phyloP scores from a whole-genome alignment of 345 rosid species.

The Cardamine resedifolia region DNA sequence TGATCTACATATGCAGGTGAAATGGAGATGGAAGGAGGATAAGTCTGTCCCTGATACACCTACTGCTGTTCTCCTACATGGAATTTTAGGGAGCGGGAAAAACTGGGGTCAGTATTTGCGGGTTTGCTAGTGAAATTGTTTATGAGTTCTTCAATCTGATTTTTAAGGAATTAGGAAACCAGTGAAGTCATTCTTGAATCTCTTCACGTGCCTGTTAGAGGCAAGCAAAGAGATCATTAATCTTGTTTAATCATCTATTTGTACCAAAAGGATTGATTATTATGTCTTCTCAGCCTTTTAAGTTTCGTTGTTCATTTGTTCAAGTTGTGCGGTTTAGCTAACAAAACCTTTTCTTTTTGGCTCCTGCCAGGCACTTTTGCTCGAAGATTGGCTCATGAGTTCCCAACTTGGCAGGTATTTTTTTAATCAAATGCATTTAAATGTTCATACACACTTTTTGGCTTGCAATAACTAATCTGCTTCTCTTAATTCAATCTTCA shows the following conservation, averaged over 20 bases:
- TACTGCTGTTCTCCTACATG: conserved; percentile 91
- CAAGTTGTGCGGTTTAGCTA: conserved; percentile 5
- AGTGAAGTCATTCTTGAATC: no score
- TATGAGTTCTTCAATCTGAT: neutral
- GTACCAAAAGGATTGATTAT: conserved; percentile 10
- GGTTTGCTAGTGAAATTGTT: conserved; percentile 2
- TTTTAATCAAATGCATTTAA: neutral
- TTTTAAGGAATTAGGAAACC: neutral
- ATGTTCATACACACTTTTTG: neutral
- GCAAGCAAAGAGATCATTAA: neutral
- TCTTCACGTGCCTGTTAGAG: neutral
- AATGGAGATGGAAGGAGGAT: conserved; percentile 66
- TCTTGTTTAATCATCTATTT: neutral
- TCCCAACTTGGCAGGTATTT: conserved; percentile 91
- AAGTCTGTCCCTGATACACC: conserved; percentile 83
- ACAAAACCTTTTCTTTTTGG: neutral
- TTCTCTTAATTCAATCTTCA: neutral
- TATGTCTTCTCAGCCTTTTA: neutral
- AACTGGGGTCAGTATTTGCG: conserved; percentile 75
- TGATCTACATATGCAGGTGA: conserved; percentile 54
- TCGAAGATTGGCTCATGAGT: conserved; percentile 74
- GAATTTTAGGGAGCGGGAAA: conserved; percentile 85
- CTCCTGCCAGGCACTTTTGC: conserved; percentile 70
- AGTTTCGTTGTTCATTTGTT: neutral
- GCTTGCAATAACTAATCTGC: conserved; percentile 10